These are phyloP conservation scores for Yamadazyma triangularis DNA, from an alignment of 1,139 yeast species.

Conservation along the genomic window DNA sequence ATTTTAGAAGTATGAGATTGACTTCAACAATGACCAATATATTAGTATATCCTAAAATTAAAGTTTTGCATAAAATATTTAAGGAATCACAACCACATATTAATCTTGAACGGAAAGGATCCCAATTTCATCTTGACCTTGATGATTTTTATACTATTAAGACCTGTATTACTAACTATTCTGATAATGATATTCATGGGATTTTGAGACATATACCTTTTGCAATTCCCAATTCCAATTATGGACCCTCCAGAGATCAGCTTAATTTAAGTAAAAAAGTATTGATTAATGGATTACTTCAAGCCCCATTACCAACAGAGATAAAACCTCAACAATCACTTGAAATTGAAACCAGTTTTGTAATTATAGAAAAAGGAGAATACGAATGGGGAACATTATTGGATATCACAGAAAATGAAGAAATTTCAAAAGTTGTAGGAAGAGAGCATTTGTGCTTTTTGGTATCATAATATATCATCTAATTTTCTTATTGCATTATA, in stretches of 20 bases:
- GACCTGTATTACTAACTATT: constrained; percentile 44
- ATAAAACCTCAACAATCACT: constrained; percentile 37
- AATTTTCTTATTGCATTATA: no score
- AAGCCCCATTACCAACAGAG: constrained; percentile 39
- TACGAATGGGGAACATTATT: constrained; percentile 76
- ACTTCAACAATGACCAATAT: constrained; percentile 49
- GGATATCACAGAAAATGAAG: constrained; percentile 36
- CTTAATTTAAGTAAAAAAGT: constrained; percentile 47
- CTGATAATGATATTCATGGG: constrained; percentile 43
- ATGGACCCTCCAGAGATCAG: constrained; percentile 14
- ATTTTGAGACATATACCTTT: constrained; percentile 64
- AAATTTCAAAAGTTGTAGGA: constrained; percentile 17
- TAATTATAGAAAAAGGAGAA: constrained; percentile 65
- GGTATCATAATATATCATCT: no score
- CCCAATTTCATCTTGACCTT: constrained; percentile 23
- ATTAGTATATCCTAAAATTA: constrained; percentile 46
- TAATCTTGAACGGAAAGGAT: constrained; percentile 12
- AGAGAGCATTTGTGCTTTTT: constrained; percentile 31
- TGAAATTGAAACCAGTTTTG: constrained; percentile 46
- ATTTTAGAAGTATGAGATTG: constrained; percentile 61
- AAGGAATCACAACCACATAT: constrained; percentile 11
- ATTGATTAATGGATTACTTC: constrained; percentile 62
- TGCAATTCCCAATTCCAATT: constrained; percentile 21
- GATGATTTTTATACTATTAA: constrained; percentile 49
- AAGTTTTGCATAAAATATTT: constrained; percentile 29